A percentile compares a stretch with the other conserved stretches of the same genome.
Conservation (phyloP, 1,139 yeast genomes). For the Magnusiomyces clavatus region DNA sequence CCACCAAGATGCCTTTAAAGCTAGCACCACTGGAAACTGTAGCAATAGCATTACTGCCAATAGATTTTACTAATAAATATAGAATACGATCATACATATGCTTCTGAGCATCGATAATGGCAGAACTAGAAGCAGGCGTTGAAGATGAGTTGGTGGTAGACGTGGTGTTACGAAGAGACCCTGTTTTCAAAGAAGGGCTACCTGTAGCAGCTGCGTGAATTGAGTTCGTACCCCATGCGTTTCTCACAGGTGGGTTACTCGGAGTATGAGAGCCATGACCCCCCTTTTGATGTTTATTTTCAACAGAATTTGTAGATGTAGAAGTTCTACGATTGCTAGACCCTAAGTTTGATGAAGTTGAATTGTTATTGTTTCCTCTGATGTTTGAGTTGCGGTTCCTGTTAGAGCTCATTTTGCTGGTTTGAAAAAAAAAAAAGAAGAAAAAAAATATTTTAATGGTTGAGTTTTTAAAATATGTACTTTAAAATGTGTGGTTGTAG, state of each 20-base stretch:
- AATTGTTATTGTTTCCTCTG: neutral
- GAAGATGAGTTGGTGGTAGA: neutral
- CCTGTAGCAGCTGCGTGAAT: constrained; percentile 4
- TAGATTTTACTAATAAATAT: constrained; percentile 44
- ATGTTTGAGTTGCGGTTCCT: constrained; percentile 1
- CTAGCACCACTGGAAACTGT: constrained; percentile 57
- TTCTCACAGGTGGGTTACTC: constrained; percentile 1
- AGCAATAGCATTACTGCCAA: constrained; percentile 50
- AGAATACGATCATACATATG: constrained; percentile 44
- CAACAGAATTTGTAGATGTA: neutral
- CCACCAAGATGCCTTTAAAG: constrained; percentile 50
- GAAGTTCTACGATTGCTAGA: neutral
- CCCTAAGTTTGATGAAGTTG: too few relatives aligned
- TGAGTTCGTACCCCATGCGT: constrained; percentile 6
- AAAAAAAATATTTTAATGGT: too few relatives aligned
- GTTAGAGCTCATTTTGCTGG: neutral
- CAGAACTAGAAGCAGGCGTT: constrained; percentile 5
- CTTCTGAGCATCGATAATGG: constrained; percentile 16
- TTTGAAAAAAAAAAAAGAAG: too few relatives aligned
- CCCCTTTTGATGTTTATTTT: too few relatives aligned
- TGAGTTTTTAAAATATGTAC: too few relatives aligned
- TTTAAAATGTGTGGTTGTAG: too few relatives aligned
- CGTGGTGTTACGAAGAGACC: neutral
- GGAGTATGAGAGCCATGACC: neutral
- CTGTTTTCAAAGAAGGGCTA: neutral